Conservation (phyloP, 106 monocot species). For the Phalaenopsis equestris region DNA sequence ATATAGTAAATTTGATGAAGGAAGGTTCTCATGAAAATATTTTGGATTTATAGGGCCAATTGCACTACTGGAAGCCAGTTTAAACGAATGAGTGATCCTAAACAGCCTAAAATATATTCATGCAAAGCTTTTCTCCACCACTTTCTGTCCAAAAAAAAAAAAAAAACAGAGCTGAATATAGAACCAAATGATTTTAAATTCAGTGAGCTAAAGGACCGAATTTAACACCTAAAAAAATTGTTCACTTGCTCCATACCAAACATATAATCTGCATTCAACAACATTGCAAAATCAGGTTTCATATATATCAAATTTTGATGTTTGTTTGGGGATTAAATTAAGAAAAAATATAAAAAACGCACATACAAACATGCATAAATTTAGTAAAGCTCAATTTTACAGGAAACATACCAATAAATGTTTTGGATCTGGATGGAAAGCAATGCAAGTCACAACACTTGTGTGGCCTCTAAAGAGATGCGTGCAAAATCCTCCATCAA, state of each 20-base stretch:
- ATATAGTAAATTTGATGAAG: no score
- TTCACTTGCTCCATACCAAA: background rate
- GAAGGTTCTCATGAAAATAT: no score
- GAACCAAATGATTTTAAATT: no score
- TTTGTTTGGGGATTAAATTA: background rate
- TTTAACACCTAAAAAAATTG: no score
- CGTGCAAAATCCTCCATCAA: conserved; percentile 96
- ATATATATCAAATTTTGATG: background rate
- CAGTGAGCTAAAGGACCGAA: no score
- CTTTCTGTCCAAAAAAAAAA: no score
- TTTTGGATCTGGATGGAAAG: conserved; percentile 80
- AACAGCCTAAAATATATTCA: no score
- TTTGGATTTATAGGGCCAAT: no score
- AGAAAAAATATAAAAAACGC: background rate
- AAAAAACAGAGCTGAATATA: no score
- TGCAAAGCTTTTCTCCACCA: no score
- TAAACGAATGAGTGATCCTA: no score
- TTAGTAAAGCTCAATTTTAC: background rate
- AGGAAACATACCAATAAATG: conserved; percentile 57
- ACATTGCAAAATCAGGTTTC: background rate
- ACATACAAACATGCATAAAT: background rate
- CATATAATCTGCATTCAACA: background rate
- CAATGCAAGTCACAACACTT: conserved; percentile 74
- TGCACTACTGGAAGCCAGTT: no score
- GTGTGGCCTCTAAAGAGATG: conserved; percentile 88